Conservation (phyloP, 2,329 filamentous ascomycete genomes). For the Colletotrichum siamense region DNA sequence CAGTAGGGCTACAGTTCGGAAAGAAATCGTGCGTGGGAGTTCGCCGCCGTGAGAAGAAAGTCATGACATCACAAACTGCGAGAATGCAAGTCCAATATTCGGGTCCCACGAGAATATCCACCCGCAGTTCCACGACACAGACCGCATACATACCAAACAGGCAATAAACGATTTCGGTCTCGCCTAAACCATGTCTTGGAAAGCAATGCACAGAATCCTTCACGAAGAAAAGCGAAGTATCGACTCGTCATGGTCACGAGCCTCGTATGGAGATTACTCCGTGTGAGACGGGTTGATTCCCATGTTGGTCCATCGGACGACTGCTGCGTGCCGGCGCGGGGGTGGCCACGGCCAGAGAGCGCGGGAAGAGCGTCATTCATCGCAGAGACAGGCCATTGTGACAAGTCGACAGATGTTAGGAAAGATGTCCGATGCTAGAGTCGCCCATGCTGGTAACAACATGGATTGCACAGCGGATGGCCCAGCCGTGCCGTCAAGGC, state of each 20-base stretch:
- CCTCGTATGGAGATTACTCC: neutral
- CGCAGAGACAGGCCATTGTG: neutral
- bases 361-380: neutral
- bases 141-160: neutral
- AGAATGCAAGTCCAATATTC: neutral
- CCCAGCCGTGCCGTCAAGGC: neutral
- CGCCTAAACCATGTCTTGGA: neutral
- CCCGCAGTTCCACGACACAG: neutral
- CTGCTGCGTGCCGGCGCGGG: neutral
- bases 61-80: neutral
- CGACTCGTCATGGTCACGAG: neutral
- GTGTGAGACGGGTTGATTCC: neutral
- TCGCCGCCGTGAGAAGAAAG: neutral
- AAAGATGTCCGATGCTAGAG: neutral
- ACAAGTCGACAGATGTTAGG: constrained; percentile 3
- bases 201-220: neutral
- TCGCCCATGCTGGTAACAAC: neutral
- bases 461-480: neutral
- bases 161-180: neutral
- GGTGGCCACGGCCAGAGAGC: neutral
- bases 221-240: neutral
- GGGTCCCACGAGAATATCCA: neutral
- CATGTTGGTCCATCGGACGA: constrained; percentile 7
- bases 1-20: neutral
- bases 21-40: neutral